Conservation (phyloP, 495 filamentous ascomycete genomes). For the Neurospora pannonica region DNA sequence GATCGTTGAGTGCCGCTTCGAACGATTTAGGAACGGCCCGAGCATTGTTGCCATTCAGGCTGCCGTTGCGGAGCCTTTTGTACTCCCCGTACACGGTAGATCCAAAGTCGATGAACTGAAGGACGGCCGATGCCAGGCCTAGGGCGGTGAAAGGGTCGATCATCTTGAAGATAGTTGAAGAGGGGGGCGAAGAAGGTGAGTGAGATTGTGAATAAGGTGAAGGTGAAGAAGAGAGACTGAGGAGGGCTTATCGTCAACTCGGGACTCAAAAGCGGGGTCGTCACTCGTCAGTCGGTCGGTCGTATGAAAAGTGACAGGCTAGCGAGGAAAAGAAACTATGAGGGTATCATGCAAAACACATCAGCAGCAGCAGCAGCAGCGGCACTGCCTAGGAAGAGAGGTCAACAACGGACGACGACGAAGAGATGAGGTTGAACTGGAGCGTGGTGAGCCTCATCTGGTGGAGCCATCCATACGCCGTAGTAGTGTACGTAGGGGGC, state of each 20-base stretch:
- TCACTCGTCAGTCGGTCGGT: not conserved
- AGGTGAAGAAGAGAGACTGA: not conserved
- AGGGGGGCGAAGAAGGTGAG: not conserved
- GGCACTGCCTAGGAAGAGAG: not conserved
- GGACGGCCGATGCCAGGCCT: conserved; percentile 8
- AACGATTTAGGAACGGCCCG: not conserved
- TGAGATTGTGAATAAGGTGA: not conserved
- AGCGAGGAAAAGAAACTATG: not conserved
- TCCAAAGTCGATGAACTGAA: conserved; percentile 10
- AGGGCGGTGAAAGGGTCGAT: conserved; percentile 9
- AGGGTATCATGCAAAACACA: not conserved
- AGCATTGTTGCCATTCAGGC: not conserved
- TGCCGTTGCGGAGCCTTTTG: not conserved
- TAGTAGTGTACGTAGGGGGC: not conserved
- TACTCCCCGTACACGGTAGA: not conserved
- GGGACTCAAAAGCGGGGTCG: not conserved
- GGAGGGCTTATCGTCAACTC: not conserved
- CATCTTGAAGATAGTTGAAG: not conserved
- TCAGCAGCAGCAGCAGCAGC: not conserved
- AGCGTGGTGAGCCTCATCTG: not conserved
- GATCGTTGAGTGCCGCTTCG: not conserved
- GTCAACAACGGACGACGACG: not conserved
- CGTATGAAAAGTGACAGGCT: not conserved
- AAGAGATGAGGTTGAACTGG: not conserved
- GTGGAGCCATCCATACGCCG: not conserved